Evolutionary conservation across 805 yeast genomes (phyloP).

Genomic region (Cephaloascus fragrans): DNA sequence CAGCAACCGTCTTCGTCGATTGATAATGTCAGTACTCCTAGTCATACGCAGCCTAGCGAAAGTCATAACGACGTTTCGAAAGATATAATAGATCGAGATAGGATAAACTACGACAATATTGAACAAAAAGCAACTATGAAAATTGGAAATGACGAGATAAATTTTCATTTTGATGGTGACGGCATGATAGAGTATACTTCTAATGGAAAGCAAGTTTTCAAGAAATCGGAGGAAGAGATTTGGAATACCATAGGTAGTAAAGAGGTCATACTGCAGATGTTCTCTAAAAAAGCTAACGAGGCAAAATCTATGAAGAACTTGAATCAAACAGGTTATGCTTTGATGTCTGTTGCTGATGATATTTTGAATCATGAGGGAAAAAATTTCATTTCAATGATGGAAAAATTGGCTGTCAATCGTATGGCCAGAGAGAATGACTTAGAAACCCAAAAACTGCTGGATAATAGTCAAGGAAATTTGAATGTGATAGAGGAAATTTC

Average conservation of each 20-base stretch:
- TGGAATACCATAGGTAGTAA: background rate
- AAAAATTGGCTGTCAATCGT: constrained; percentile 48
- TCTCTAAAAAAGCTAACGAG: constrained; percentile 1
- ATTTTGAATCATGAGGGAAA: constrained; percentile 69
- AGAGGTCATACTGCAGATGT: background rate
- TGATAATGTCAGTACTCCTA: background rate
- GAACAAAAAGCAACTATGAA: background rate
- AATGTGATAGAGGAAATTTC: too few relatives aligned
- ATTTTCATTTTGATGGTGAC: background rate
- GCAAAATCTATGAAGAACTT: background rate
- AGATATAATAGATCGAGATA: too few relatives aligned
- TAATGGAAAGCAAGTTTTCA: background rate
- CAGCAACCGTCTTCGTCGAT: too few relatives aligned
- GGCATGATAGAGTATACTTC: background rate
- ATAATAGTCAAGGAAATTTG: too few relatives aligned
- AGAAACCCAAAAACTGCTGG: background rate
- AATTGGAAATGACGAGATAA: background rate
- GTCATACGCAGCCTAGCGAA: background rate
- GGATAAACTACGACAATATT: too few relatives aligned
- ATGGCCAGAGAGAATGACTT: background rate
- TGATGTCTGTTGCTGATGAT: constrained; percentile 54
- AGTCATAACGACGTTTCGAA: background rate
- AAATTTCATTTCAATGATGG: constrained; percentile 72
- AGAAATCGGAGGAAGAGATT: background rate
- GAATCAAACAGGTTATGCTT: background rate